Evolutionary conservation across 495 filamentous ascomycete genomes (phyloP).

Genomic region (Tuber microsphaerosporum): DNA sequence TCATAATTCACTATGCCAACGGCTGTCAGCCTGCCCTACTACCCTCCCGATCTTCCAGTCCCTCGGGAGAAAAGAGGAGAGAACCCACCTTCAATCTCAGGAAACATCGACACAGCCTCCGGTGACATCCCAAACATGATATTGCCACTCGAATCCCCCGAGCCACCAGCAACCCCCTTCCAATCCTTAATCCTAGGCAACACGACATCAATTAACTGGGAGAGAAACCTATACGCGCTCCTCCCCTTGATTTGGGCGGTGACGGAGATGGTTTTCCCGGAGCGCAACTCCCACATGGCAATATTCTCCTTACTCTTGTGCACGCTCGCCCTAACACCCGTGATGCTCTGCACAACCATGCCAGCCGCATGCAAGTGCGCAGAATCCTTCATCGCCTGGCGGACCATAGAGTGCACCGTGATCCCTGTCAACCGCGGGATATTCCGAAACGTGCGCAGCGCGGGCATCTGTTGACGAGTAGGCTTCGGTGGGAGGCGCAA

Average conservation of each 20-base stretch:
- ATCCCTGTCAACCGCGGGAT: conserved; percentile 74
- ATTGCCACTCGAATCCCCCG: conserved; percentile 81
- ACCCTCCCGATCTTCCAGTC: background rate
- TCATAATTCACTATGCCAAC: conserved; percentile 41
- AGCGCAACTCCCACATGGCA: conserved; percentile 54
- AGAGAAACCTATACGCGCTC: conserved; percentile 79
- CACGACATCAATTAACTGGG: conserved; percentile 77
- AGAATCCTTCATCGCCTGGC: conserved; percentile 55
- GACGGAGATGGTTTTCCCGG: conserved; percentile 55
- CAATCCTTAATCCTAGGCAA: conserved; percentile 93
- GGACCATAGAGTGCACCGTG: conserved; percentile 68
- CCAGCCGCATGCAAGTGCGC: conserved; percentile 70
- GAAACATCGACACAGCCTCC: conserved; percentile 70
- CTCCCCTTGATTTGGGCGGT: conserved; percentile 68
- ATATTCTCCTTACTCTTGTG: conserved; percentile 63
- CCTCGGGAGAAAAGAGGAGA: background rate
- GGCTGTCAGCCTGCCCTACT: background rate
- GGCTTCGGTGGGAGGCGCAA: conserved; percentile 79
- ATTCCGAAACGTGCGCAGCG: conserved; percentile 74
- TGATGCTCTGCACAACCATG: conserved; percentile 77
- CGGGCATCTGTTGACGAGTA: conserved; percentile 62
- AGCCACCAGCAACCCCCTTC: conserved; percentile 65
- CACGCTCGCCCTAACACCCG: conserved; percentile 63
- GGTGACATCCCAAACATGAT: conserved; percentile 68
- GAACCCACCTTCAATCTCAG: conserved; percentile 82